Percentiles rank a stretch among this genome's conserved stretches.
Conservation (phyloP, 2,329 filamentous ascomycete genomes). For the Aureobasidium sp. region DNA sequence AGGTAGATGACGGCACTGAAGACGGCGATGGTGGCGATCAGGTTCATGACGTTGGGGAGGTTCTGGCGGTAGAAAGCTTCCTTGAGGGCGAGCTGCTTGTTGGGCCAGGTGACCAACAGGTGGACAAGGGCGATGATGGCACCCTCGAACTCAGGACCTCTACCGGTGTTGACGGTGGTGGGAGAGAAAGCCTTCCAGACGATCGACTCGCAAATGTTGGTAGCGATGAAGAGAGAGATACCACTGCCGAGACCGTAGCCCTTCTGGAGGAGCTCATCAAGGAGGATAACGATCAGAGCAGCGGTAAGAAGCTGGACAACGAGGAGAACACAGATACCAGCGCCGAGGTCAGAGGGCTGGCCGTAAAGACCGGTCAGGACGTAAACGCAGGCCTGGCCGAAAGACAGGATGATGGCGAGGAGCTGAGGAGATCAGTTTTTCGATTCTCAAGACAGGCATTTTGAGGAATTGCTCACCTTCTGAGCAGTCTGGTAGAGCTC, state of each 20-base stretch:
- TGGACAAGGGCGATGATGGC: conserved; percentile 97
- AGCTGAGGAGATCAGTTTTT: conserved; percentile 33
- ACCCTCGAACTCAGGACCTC: conserved; percentile 97
- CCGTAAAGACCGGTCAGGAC: conserved; percentile 98
- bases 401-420: conserved; percentile 93
- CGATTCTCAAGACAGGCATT: neutral
- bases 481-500: conserved; percentile 99
- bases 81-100: conserved; percentile 97
- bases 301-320: conserved; percentile 97
- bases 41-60: conserved; percentile 98
- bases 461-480: conserved; percentile 47
- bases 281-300: conserved; percentile 96
- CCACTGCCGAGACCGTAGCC: conserved; percentile 96
- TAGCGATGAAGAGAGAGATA: conserved; percentile 99
- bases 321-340: conserved; percentile 95
- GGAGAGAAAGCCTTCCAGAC: conserved; percentile 99
- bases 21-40: conserved; percentile 83
- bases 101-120: conserved; percentile 94
- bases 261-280: conserved; percentile 98
- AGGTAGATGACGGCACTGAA: conserved; percentile 97
- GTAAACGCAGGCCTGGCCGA: conserved; percentile 95
- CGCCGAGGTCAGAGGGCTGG: conserved; percentile 90
- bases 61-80: conserved; percentile 99
- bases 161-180: conserved; percentile 97
- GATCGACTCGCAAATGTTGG: conserved; percentile 99